Evolutionary conservation across 345 rosid genomes (phyloP), one percentile per base, ranked within the genome.

Genomic region (Adansonia digitata): DNA sequence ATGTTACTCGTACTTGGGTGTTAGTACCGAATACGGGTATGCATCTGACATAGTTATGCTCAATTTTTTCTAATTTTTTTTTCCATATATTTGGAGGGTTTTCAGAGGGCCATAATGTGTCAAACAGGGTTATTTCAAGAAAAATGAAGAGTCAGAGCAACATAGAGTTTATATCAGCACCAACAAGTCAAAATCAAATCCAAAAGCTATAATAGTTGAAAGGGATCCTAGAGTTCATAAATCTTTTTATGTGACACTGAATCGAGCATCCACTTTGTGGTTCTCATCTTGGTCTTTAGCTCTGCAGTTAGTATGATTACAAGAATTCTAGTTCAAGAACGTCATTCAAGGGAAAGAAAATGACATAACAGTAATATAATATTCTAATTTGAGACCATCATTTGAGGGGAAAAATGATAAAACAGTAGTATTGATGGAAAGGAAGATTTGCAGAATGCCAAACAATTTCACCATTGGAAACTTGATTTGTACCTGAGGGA

Each of bases 401-500:
- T 66, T 43, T 12, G 71, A 66, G 12, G 13, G 53, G 13, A 40
- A 67, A 71, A n/a, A 35, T 18, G 11, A 39, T 18, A 43, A 31
- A 72, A 10, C 29, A 13, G 53, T 37, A 40, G 7, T 8, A 43
- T 63, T 37, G 69, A 63, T 63, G 27, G 13, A n/a, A 63, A 9
- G 27, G 13, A n/a, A 63, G 9, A 20, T 37, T 42, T 57, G n/a
- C 13, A 39, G n/a, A 39, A 56, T 2, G 60, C 43, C 15, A 42
- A 64, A 35, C 64, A 60, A 34, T 60, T 60, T 31, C 12, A 60
- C 11, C 5, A 60, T 3, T 15, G 12, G 34, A 17, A 60, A 31
- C 43, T 62, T 37, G 46, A 37, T 39, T 26, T 69, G 43, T 87
- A 95, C 98, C 94, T 95, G 99, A 81, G 99, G 99, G 78, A 95